Evolutionary conservation across 495 filamentous ascomycete species (phyloP), one percentile per base, ranked within the genome.

Genomic region (Ramalina intermedia): DNA sequence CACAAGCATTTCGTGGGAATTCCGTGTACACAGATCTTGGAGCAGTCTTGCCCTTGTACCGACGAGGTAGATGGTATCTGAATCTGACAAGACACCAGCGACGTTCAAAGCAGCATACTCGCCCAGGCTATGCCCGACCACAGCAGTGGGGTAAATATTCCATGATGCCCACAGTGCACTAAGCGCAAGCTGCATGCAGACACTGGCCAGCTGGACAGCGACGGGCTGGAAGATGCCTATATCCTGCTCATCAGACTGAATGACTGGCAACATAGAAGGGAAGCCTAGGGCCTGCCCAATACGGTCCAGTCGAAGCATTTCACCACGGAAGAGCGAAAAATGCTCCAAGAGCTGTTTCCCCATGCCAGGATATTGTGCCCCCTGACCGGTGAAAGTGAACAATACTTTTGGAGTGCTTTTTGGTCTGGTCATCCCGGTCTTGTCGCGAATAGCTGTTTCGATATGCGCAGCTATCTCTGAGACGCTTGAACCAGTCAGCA

Each of bases 351-450:
- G 50, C 38, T 57, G 41, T 45, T 53, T 52, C 8, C 60, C 61
- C 47, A 35, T 18, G n/a, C 7, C 55, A 43, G 60, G 57, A 46
- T 73, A 84, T 45, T 82, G 76, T 1, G 78, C 73, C 12, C 82
- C 82, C 57, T 86, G 82, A 23, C 82, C 82, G 12, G 80, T 85
- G 54, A 85, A 87, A 29, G 76, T 65, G 53, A 85, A 82, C 0
- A 69, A 69, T 40, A 67, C 59, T 46, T 66, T 67, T 29, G 71
- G 67, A 3, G 67, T 53, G 12, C 63, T 68, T 56, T 68, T 66
- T 18, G 72, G 60, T 41, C 66, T 66, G 1, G 66, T 66, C 47
- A 59, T 67, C 53, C 61, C 52, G n/a, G 62, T 53, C 13, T 60
- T 56, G 41, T 58, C 61, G 37, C 18, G 62, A 37, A 49, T 47